Percentiles rank a stretch among this genome's conserved stretches.
These are phyloP conservation scores for Cucurbita argyrosperma DNA, from an alignment of 306 rosid species.

Conservation along the genomic window DNA sequence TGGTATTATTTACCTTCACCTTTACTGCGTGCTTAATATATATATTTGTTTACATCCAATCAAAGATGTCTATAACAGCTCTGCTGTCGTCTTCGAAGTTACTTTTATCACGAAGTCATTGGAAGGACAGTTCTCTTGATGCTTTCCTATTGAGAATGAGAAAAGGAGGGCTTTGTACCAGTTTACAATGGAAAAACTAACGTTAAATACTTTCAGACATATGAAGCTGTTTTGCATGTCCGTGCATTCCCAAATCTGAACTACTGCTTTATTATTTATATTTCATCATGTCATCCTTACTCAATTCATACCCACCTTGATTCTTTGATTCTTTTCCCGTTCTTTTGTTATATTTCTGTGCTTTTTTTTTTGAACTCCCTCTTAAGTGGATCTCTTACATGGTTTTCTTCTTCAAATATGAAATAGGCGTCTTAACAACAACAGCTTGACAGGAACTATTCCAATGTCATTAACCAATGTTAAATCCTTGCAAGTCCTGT, in stretches of 20 bases:
- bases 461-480: conserved; percentile 42
- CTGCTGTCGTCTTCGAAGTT: background rate
- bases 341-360: background rate
- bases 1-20: background rate
- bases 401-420: background rate
- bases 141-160: background rate
- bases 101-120: background rate
- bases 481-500: conserved; percentile 73
- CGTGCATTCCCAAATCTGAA: background rate
- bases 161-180: background rate
- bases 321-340: background rate
- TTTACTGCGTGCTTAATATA: background rate
- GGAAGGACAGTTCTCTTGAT: background rate
- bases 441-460: conserved; percentile 56
- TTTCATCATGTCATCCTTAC: background rate
- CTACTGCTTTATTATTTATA: background rate
- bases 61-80: background rate
- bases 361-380: background rate
- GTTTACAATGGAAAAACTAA: background rate
- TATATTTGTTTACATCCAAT: background rate
- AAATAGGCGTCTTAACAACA: conserved; percentile 91
- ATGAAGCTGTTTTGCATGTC: background rate
- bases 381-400: background rate
- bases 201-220: background rate
- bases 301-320: background rate